Evolutionary conservation across 495 filamentous ascomycete species (phyloP).

Genomic region (Neohortaea acidophila): DNA sequence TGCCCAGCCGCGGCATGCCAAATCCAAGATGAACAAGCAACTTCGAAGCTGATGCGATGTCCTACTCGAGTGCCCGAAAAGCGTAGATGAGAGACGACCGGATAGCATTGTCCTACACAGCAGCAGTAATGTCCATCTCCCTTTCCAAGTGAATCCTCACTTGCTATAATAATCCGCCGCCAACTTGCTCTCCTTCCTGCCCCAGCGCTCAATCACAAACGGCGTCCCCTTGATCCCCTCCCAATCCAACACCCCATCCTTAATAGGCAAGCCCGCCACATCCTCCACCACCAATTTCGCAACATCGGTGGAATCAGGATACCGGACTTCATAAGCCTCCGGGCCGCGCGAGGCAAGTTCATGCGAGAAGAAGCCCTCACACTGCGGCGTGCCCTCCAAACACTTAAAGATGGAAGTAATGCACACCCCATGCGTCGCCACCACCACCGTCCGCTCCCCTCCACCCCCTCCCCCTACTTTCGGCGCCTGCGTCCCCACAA

Average conservation of each 20-base stretch:
- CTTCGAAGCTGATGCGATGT: no score
- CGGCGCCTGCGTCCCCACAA: background rate
- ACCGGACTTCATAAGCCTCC: constrained; percentile 1
- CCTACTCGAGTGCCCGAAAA: no score
- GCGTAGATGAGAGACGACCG: no score
- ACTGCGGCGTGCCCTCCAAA: background rate
- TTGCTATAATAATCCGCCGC: background rate
- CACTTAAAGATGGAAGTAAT: constrained; percentile 1
- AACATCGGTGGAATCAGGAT: background rate
- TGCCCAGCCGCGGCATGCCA: no score
- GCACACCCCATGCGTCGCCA: background rate
- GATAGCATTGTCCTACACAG: no score
- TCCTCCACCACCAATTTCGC: background rate
- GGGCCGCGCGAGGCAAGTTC: background rate
- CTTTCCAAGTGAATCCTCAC: no score
- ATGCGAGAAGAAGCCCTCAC: background rate
- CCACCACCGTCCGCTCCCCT: background rate
- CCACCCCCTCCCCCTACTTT: background rate
- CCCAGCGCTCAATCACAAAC: constrained; percentile 2
- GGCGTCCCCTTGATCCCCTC: background rate
- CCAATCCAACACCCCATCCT: constrained; percentile 1
- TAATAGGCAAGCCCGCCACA: background rate
- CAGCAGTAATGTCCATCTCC: no score
- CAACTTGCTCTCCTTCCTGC: constrained; percentile 1
- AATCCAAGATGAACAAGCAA: no score